phyloP scores from a whole-genome alignment of 169 alveolate genomes.

The Perkinsus chesapeaki region DNA sequence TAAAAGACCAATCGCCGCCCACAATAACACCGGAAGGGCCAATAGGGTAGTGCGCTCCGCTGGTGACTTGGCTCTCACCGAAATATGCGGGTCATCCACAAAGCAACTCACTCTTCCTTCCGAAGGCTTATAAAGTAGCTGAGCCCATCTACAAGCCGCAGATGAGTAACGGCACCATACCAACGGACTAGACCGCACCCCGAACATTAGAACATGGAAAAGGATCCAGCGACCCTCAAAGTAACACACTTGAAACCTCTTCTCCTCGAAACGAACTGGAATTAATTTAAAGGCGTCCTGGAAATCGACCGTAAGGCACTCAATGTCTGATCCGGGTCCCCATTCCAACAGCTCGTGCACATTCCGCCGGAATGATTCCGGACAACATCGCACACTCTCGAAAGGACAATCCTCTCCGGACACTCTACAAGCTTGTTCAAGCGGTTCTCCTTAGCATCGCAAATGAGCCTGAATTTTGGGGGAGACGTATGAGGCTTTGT shows the following conservation, averaged over 20 bases:
- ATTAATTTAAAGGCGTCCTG: not conserved
- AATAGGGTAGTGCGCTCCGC: not conserved
- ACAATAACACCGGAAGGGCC: not conserved
- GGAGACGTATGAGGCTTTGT: not conserved
- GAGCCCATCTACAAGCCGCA: not conserved
- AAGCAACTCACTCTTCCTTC: not conserved
- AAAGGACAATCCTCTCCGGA: not conserved
- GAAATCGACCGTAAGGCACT: not conserved
- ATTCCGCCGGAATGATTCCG: too few species aligned
- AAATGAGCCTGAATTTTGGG: not conserved
- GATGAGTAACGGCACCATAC: not conserved
- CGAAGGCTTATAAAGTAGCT: not conserved
- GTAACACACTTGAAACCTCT: not conserved
- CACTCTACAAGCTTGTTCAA: not conserved
- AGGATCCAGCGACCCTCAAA: not conserved
- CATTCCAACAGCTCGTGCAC: not conserved
- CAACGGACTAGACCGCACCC: not conserved
- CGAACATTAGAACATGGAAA: not conserved
- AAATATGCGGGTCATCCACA: not conserved
- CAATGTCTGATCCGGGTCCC: not conserved
- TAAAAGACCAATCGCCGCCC: not conserved
- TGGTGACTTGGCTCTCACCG: not conserved
- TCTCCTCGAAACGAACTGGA: not conserved
- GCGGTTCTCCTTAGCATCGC: not conserved
- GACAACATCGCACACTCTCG: not conserved